Evolutionary conservation across 495 filamentous ascomycete genomes (phyloP), one percentile per base, ranked within the genome.

Genomic region (Penicillium argentinense): DNA sequence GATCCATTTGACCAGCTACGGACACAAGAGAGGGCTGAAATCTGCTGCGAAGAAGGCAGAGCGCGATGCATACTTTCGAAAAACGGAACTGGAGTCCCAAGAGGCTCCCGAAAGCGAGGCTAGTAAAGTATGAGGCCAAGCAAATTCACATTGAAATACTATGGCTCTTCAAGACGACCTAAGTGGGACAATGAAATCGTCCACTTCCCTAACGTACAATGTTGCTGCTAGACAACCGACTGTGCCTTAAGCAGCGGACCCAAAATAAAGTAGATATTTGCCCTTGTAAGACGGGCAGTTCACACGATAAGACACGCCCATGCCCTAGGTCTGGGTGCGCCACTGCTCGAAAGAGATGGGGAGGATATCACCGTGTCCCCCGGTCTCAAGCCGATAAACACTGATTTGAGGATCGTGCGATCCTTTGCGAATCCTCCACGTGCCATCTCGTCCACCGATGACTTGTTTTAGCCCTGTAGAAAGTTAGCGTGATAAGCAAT

Each of bases 381-480:
- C 79, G 38, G 87, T 86, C 57, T 88, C 84, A 1, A 86, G 60
- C 54, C 85, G 46, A 96, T 85, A 6, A 66, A 49, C 0, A 68
- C 63, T 8, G 74, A 75, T 26, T 73, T 73, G n/a, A n/a, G n/a
- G n/a, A n/a, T n/a, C n/a, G n/a, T n/a, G n/a, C 23, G 81, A 76
- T 37, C 49, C 64, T 47, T 86, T 77, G n/a, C 77, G 69, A 53
- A 97, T 89, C 49, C 83, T 78, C 88, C 89, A 97, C 11, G 91
- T 85, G 1, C 89, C 89, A 22, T 87, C 87, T 33, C 76, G 78
- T 3, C 66, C n/a, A n/a, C n/a, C 79, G 36, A 93, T 79, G 6
- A 71, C 83, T 9, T 72, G 56, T 58, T 84, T 85, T 17, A 93
- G 66, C 78, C 79, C 84, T 86, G 43, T n/a, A 59, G 30, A 39